Evolutionary conservation across 1,284 basidiomycete genomes (phyloP).

Genomic region (Erythrobasidium hasegawianum): DNA sequence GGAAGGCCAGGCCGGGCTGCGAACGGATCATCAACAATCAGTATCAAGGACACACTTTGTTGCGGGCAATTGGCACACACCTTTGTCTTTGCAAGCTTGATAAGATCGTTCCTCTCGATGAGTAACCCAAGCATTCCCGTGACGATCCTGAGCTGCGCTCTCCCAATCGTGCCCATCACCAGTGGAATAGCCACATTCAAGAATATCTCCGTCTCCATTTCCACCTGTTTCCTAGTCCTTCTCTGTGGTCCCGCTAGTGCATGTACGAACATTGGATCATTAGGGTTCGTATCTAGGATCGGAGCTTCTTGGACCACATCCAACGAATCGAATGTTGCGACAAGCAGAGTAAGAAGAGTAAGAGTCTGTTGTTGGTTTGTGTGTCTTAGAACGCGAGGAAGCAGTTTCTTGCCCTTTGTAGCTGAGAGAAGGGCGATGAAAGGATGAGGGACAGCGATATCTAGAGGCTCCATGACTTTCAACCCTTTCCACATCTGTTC

Average conservation of each 20-base stretch:
- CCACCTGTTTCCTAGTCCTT: constrained; percentile 59
- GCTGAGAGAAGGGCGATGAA: constrained; percentile 88
- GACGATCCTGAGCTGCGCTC: constrained; percentile 73
- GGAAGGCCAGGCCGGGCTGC: constrained; percentile 84
- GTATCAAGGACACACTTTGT: neutral
- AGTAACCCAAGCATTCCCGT: constrained; percentile 81
- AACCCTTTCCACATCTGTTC: constrained; percentile 76
- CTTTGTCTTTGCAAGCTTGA: constrained; percentile 65
- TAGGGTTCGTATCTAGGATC: constrained; percentile 50
- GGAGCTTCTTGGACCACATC: constrained; percentile 76
- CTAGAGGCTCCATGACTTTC: constrained; percentile 78
- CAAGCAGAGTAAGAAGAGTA: constrained; percentile 81
- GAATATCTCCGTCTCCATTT: constrained; percentile 84
- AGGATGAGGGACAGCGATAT: constrained; percentile 78
- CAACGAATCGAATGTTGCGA: constrained; percentile 88
- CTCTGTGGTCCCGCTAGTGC: constrained; percentile 22
- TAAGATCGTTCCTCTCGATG: constrained; percentile 73
- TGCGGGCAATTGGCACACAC: constrained; percentile 56
- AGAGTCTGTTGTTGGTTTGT: constrained; percentile 74
- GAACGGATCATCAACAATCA: neutral
- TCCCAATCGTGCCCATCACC: constrained; percentile 74
- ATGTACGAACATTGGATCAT: constrained; percentile 22
- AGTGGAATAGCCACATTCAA: constrained; percentile 78
- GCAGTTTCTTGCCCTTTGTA: constrained; percentile 86
- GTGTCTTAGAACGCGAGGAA: constrained; percentile 85